Conservation (phyloP, 78 protist species). For the Protostelium mycophagum region DNA sequence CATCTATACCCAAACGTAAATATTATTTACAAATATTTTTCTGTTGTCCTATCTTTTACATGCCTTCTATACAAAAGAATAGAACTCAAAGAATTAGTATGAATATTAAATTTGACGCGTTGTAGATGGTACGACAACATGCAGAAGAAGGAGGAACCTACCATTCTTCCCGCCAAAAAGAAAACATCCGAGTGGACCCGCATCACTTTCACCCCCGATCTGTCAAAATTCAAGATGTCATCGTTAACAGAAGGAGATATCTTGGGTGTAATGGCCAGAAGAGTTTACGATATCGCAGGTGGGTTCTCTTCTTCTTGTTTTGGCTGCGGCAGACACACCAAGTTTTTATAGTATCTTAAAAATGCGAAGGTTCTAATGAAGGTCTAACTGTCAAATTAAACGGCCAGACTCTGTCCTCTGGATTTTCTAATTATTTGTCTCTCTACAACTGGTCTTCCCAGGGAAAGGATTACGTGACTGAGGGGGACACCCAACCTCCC, state of each 20-base stretch:
- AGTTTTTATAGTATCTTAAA: too few species aligned
- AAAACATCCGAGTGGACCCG: conserved; percentile 51
- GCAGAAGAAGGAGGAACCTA: conserved; percentile 41
- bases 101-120: too few species aligned
- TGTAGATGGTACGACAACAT: conserved; percentile 59
- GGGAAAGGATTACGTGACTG: conserved; percentile 26
- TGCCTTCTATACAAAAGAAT: too few species aligned
- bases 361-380: conserved; percentile 25
- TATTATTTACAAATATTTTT: neutral
- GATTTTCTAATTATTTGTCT: neutral
- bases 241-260: conserved; percentile 74
- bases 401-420: conserved; percentile 9
- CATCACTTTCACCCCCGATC: conserved; percentile 75
- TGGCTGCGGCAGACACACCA: too few species aligned
- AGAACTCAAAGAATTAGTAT: conserved; percentile 29
- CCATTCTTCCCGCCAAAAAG: neutral
- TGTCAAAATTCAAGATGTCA: conserved; percentile 67
- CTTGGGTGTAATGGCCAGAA: conserved; percentile 63
- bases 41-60: too few species aligned
- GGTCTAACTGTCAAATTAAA: conserved; percentile 33
- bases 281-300: conserved; percentile 92
- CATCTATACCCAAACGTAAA: neutral
- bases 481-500: conserved; percentile 64
- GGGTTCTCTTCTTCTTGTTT: neutral
- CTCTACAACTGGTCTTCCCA: neutral